Base-by-base conservation (phyloP, 2,329 filamentous ascomycete species). In the Sporothrix curviconia region DNA sequence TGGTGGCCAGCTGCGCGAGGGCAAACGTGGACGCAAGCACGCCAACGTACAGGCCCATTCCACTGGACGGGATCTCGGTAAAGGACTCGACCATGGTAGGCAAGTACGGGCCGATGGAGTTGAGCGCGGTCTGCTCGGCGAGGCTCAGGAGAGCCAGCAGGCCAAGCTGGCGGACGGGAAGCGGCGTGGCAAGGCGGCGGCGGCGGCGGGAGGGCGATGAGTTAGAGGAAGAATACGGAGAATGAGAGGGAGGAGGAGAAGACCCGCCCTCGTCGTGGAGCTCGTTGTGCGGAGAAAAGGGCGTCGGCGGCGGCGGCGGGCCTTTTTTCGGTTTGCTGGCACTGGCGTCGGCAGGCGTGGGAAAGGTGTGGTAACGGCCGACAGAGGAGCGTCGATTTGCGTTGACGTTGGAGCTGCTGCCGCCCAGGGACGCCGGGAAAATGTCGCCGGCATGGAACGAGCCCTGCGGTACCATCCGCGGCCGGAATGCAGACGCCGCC, bases 51-150 rank as follows among this genome's bases (percentile, higher is more conserved):
- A 97, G 69, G 1, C 92, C 94, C 32, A 87, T 86, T 65, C 91
- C 77, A 6, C 77, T 78, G 1, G 79, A 72, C 19, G 87, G 80
- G 19, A 96, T 86, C 61, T 89, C 89, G 1, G 90, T 88, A 69
- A 97, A 97, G 1, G 84, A 85, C 22, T 84, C 82, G 1, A 92
- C 86, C 92, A 99, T 97, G 65, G 91, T 83, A 0, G 94, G 94
- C 1, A 99, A 82, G 71, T 99, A 99, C 1, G 94, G 94, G 11
- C 87, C 89, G 66, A 99, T 96, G 22, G 91, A 96, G 71, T 99
- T 99, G 68, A 99, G 81, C 0, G 94, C 94, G 0, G 92, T 97
- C 76, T 99, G 94, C 70, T 99, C 94, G 55, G 89, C 88, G 22
- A 99, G 79, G 7, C 92, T 92, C 60, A 99, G 89, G 63, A 96